Evolutionary conservation across 805 yeast species (phyloP).

Genomic region (Spathaspora arborariae): DNA sequence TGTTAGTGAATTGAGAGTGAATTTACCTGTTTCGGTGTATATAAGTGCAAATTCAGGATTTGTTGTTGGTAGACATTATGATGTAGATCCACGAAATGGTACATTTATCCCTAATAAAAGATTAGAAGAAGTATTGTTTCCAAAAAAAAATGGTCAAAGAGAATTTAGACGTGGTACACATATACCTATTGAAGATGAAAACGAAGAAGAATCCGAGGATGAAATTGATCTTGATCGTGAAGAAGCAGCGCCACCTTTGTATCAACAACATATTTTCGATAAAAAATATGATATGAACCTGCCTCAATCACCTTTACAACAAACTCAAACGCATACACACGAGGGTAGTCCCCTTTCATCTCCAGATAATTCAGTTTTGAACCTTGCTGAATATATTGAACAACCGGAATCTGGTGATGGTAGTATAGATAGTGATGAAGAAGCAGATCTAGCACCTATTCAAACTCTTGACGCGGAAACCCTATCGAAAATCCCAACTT

Average conservation of each 20-base stretch:
- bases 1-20: slow-evolving; percentile 48
- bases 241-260: slow-evolving; percentile 42
- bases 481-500: slow-evolving; percentile 35
- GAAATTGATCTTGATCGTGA: slow-evolving; percentile 18
- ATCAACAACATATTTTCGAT: slow-evolving; percentile 37
- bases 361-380: slow-evolving; percentile 7
- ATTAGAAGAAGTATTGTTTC: slow-evolving; percentile 28
- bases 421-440: slow-evolving; percentile 1
- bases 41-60: slow-evolving; percentile 38
- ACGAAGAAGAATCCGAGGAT: slow-evolving; percentile 10
- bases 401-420: slow-evolving; percentile 2
- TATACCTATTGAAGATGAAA: slow-evolving; percentile 1
- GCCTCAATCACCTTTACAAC: slow-evolving; percentile 36
- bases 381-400: slow-evolving; percentile 6
- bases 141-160: background rate
- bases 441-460: background rate
- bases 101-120: slow-evolving; percentile 17
- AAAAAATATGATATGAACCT: slow-evolving; percentile 32
- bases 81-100: slow-evolving; percentile 27
- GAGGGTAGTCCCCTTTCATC: slow-evolving; percentile 8
- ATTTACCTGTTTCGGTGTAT: slow-evolving; percentile 44
- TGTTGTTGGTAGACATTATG: slow-evolving; percentile 31
- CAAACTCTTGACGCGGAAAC: slow-evolving; percentile 17
- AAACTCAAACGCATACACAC: slow-evolving; percentile 14
- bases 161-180: background rate